Percentiles rank a stretch among this genome's conserved stretches.
These are phyloP conservation scores for Mucuna pruriens DNA, from an alignment of 306 rosid genomes.

Conservation along the genomic window DNA sequence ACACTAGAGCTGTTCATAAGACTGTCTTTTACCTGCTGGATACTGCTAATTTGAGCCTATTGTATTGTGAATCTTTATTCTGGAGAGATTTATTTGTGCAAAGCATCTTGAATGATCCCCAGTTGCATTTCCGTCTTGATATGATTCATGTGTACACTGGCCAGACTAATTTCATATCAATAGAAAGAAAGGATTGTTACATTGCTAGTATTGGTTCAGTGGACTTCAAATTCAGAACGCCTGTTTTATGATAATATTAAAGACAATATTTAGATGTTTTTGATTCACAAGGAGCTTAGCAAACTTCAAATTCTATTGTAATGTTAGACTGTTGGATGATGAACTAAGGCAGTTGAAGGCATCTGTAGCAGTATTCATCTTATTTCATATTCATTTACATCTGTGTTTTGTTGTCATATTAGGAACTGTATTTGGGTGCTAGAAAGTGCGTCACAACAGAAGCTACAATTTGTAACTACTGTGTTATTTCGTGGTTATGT, in stretches of 20 bases:
- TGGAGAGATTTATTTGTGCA: neutral
- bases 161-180: neutral
- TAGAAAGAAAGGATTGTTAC: neutral
- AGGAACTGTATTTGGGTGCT: neutral
- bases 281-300: neutral
- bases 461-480: too few species aligned
- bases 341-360: neutral
- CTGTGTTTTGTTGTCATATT: neutral
- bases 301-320: neutral
- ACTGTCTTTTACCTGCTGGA: neutral
- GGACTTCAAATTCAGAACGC: neutral
- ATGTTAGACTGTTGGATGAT: neutral
- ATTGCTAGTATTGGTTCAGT: neutral
- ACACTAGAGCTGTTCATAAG: neutral
- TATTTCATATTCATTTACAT: neutral
- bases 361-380: neutral
- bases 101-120: neutral
- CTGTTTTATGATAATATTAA: neutral
- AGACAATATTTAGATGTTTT: neutral
- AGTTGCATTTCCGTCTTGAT: neutral
- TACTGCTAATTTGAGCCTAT: neutral
- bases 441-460: too few species aligned
- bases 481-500: too few species aligned
- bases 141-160: neutral
- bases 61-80: neutral